Conservation (phyloP, 2,329 filamentous ascomycete genomes). For the Neurospora sp. region DNA sequence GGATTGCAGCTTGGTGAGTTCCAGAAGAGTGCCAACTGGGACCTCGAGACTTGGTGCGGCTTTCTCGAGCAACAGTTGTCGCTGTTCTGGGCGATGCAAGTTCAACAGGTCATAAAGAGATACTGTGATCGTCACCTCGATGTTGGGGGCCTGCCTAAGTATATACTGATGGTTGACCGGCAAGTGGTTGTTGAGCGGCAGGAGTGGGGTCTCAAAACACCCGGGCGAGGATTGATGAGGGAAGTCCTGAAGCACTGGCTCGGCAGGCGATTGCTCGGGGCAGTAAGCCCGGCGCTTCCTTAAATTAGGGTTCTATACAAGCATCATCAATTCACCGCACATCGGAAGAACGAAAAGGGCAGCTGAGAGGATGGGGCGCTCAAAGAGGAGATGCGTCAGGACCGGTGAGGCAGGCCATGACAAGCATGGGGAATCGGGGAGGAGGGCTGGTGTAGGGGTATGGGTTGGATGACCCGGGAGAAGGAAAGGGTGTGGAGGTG, state of each 20-base stretch:
- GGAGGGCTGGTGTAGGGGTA: conserved; percentile 12
- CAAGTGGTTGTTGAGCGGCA: conserved; percentile 7
- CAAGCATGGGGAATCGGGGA: conserved; percentile 14
- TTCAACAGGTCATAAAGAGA: conserved; percentile 13
- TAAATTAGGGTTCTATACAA: conserved; percentile 24
- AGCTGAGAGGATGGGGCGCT: conserved; percentile 12
- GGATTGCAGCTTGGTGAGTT: conserved; percentile 13
- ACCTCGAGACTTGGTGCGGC: conserved; percentile 25
- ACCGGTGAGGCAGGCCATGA: conserved; percentile 17
- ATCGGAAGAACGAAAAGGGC: conserved; percentile 22
- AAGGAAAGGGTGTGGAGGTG: conserved; percentile 4
- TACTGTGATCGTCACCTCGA: conserved; percentile 11
- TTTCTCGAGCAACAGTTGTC: conserved; percentile 23
- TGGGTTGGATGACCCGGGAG: conserved; percentile 15
- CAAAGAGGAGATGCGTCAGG: conserved; percentile 9
- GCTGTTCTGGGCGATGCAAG: conserved; percentile 11
- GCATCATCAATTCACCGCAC: conserved; percentile 33
- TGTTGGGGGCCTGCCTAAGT: conserved; percentile 15
- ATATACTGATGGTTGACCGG: conserved; percentile 17
- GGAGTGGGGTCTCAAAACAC: conserved; percentile 19
- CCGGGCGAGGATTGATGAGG: conserved; percentile 12
- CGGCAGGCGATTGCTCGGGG: conserved; percentile 27
- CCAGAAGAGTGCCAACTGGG: conserved; percentile 21
- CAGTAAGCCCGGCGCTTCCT: conserved; percentile 36
- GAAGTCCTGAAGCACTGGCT: conserved; percentile 26